Conservation (phyloP, 805 yeast genomes). For the Brettanomyces anomalus region DNA sequence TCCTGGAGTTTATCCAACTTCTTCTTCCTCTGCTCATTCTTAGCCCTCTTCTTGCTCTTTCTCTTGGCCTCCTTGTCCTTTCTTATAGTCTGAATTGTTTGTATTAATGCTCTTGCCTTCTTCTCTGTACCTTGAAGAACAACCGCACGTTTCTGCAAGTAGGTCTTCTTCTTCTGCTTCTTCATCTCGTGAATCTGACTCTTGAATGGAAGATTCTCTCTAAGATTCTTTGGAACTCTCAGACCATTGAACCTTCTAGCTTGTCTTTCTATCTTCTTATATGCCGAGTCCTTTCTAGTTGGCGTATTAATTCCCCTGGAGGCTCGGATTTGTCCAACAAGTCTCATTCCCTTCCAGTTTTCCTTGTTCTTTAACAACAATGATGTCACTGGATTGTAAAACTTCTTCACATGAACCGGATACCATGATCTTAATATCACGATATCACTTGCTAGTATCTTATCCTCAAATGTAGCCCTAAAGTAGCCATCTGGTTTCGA, state of each 20-base stretch:
- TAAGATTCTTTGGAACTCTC: conserved; percentile 74
- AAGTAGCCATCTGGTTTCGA: conserved; percentile 91
- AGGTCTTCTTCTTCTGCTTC: conserved; percentile 77
- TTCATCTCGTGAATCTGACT: conserved; percentile 86
- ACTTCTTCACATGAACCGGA: conserved; percentile 82
- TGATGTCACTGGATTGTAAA: conserved; percentile 95
- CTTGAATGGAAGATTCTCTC: conserved; percentile 76
- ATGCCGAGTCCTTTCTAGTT: conserved; percentile 37
- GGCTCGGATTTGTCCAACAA: conserved; percentile 90
- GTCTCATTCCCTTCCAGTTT: conserved; percentile 94
- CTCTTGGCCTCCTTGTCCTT: conserved; percentile 80
- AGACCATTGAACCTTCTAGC: conserved; percentile 83
- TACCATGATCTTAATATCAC: conserved; percentile 93
- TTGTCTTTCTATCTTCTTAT: conserved; percentile 68
- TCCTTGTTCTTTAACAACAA: conserved; percentile 65
- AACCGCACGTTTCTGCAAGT: conserved; percentile 84
- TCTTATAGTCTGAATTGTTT: conserved; percentile 75
- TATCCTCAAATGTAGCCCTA: conserved; percentile 96
- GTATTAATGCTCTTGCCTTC: conserved; percentile 84
- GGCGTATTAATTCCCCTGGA: conserved; percentile 57
- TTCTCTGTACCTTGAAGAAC: conserved; percentile 88
- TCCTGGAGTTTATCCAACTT: conserved; percentile 70
- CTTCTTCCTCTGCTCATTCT: conserved; percentile 67
- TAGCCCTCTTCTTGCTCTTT: conserved; percentile 60
- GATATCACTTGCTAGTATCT: conserved; percentile 82